Conservation (phyloP, 2,329 filamentous ascomycete genomes). For the Alternaria alternata region DNA sequence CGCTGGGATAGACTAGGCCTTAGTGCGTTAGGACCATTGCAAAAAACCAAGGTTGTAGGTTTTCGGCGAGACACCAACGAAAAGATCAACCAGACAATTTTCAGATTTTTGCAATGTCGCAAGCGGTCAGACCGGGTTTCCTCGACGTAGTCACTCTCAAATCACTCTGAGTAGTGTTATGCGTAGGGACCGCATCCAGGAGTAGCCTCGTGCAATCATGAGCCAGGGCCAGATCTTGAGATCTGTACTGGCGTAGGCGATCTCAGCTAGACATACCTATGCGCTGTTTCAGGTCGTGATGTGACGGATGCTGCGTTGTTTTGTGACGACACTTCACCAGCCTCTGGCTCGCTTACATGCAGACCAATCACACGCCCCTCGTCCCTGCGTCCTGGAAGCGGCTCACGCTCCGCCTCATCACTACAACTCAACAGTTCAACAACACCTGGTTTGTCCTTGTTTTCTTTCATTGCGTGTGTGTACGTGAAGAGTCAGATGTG, state of each 20-base stretch:
- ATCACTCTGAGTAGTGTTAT: neutral
- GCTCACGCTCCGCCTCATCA: constrained; percentile 13
- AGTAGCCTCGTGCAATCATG: neutral
- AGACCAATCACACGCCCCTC: constrained; percentile 9
- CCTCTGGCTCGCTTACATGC: constrained; percentile 7
- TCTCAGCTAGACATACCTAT: neutral
- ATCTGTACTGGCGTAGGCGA: neutral
- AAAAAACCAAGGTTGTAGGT: neutral
- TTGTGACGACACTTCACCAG: constrained; percentile 18
- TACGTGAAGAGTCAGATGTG: neutral
- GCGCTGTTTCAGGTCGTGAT: constrained; percentile 5
- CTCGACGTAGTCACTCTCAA: neutral
- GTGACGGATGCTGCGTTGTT: constrained; percentile 15
- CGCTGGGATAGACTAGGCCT: neutral
- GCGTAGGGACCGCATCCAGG: neutral
- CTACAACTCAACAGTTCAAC: constrained; percentile 5
- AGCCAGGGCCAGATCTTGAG: neutral
- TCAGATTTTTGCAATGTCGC: neutral
- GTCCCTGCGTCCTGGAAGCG: constrained; percentile 13
- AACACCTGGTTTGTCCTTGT: constrained; percentile 4
- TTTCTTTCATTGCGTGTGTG: neutral
- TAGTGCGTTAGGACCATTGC: neutral
- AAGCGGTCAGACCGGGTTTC: neutral
- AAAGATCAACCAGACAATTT: neutral
- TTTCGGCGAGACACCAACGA: neutral